Conservation (phyloP, 2,329 filamentous ascomycete genomes). For the Epichloe gansuensis region DNA sequence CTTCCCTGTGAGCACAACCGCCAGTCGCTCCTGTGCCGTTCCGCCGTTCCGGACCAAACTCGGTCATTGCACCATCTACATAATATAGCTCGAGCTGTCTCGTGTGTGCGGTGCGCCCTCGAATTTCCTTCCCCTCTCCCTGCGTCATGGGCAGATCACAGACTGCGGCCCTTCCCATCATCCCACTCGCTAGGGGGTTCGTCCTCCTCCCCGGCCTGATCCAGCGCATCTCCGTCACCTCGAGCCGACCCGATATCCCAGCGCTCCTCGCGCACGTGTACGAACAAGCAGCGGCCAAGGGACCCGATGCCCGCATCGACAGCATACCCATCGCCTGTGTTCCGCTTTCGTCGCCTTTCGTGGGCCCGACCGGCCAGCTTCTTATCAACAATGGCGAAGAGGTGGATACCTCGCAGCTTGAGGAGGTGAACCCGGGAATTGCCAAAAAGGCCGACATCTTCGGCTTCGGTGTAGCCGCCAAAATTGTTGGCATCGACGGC, state of each 20-base stretch:
- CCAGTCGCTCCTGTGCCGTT: background rate
- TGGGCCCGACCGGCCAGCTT: slow-evolving; percentile 62
- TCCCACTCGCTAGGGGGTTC: slow-evolving; percentile 67
- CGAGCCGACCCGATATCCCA: slow-evolving; percentile 71
- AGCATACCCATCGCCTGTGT: slow-evolving; percentile 75
- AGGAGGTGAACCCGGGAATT: slow-evolving; percentile 43
- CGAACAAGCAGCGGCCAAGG: slow-evolving; percentile 56
- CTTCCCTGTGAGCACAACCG: background rate
- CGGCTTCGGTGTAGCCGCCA: slow-evolving; percentile 67
- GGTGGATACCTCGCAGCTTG: slow-evolving; percentile 28
- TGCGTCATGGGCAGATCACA: slow-evolving; percentile 27
- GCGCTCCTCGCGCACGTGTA: slow-evolving; percentile 79
- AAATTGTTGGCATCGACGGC: slow-evolving; percentile 66
- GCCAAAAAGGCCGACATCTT: slow-evolving; percentile 64
- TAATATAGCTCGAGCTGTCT: background rate
- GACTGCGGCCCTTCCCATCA: slow-evolving; percentile 52
- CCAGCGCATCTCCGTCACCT: slow-evolving; percentile 69
- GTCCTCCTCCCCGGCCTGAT: slow-evolving; percentile 79
- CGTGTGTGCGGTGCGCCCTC: background rate
- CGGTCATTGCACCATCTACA: background rate
- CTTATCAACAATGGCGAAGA: slow-evolving; percentile 54
- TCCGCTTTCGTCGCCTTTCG: slow-evolving; percentile 63
- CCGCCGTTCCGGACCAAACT: background rate
- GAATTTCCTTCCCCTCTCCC: background rate
- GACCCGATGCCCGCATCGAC: slow-evolving; percentile 49